A percentile compares a stretch with the other conserved stretches of the same genome.
phyloP scores from a whole-genome alignment of 176 grass and related monocot genomes.

The Juncus inflexus region DNA sequence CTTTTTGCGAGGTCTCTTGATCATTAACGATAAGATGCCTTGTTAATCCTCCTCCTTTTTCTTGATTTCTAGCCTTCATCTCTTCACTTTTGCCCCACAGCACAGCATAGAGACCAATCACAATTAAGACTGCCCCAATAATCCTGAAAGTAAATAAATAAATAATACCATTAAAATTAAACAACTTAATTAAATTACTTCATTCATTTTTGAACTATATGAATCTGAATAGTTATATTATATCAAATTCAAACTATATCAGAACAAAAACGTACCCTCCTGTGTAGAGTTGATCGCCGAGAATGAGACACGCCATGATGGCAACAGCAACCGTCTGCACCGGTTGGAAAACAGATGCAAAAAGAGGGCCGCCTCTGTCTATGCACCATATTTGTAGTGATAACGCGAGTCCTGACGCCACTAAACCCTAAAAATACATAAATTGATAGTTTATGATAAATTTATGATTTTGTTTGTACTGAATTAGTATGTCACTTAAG shows the following conservation, averaged over 20 bases:
- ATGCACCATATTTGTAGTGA: conserved; percentile 98
- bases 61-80: conserved; percentile 42
- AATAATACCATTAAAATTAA: conserved; percentile 9
- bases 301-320: conserved; percentile 74
- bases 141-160: conserved; percentile 35
- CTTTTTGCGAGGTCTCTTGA: conserved; percentile 35
- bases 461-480: no score
- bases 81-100: conserved; percentile 88
- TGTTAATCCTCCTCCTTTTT: conserved; percentile 30
- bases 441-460: no score
- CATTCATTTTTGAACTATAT: neutral
- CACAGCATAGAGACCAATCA: conserved; percentile 82
- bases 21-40: conserved; percentile 39
- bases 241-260: neutral
- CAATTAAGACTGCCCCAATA: conserved; percentile 62
- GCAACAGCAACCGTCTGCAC: conserved; percentile 89
- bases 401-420: conserved; percentile 64
- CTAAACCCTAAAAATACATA: conserved; percentile 46
- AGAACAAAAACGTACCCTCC: conserved; percentile 51
- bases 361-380: conserved; percentile 82
- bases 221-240: neutral
- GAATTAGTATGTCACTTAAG: no score
- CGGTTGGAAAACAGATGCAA: conserved; percentile 87
- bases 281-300: conserved; percentile 74
- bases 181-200: neutral